Evolutionary conservation across 345 rosid species (phyloP).

Genomic region (Draba incana): DNA sequence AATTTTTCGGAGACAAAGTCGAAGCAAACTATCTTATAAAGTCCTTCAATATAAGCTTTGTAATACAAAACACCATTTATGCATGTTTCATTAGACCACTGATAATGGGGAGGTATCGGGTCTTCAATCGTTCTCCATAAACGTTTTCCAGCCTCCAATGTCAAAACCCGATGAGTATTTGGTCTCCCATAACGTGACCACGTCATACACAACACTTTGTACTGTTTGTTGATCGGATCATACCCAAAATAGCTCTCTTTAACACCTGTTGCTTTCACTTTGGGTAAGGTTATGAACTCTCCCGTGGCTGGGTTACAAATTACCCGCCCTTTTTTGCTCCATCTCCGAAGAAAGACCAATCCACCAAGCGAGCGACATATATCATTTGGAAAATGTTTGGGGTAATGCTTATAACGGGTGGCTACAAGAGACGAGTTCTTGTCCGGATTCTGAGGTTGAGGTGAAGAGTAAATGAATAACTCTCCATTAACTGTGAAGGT

Average conservation of each 20-base stretch:
- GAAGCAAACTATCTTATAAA: not conserved
- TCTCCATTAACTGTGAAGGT: not conserved
- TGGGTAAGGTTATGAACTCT: not conserved
- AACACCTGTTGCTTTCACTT: not conserved
- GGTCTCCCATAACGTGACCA: not conserved
- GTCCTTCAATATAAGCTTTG: rapidly evolving
- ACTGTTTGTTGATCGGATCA: not conserved
- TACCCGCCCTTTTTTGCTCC: not conserved
- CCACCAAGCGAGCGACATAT: not conserved
- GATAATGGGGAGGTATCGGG: not conserved
- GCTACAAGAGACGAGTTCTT: not conserved
- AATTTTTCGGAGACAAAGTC: conserved; percentile 5
- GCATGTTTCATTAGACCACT: not conserved
- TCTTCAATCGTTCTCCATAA: not conserved
- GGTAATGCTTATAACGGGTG: not conserved
- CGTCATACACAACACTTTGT: conserved; percentile 16
- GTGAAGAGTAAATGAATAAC: not conserved
- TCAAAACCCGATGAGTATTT: conserved; percentile 14
- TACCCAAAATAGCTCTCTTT: not conserved
- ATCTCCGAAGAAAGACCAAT: not conserved
- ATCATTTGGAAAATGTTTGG: not conserved
- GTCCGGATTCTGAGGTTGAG: not conserved
- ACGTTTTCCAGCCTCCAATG: conserved; percentile 9
- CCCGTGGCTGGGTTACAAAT: conserved; percentile 1
- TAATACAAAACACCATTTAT: conserved; percentile 16